Percentiles rank a stretch among this genome's conserved stretches.
These are phyloP conservation scores for Hypoxylon subgilvum DNA, from an alignment of 495 filamentous ascomycete species.

Conservation along the genomic window DNA sequence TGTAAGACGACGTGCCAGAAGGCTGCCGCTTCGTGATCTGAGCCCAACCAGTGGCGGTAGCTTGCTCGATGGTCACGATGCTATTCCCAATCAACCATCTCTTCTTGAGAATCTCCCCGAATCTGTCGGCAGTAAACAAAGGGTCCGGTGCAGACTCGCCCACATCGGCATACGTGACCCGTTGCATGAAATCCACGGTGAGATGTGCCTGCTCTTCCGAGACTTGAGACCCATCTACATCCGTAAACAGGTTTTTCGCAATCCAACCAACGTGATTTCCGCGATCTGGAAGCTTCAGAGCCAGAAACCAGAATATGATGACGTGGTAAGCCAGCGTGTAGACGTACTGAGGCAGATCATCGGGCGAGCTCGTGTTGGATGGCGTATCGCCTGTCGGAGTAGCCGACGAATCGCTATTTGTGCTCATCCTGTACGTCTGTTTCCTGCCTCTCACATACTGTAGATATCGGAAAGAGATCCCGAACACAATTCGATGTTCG, in stretches of 20 bases:
- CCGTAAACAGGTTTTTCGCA: constrained; percentile 79
- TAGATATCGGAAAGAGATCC: constrained; percentile 90
- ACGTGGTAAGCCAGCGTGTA: constrained; percentile 92
- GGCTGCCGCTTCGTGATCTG: constrained; percentile 84
- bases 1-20: constrained; percentile 80
- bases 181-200: constrained; percentile 94
- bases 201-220: constrained; percentile 93
- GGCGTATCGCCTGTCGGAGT: constrained; percentile 34
- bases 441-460: constrained; percentile 66
- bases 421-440: constrained; percentile 46
- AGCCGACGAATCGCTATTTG: constrained; percentile 31
- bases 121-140: constrained; percentile 63
- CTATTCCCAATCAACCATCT: constrained; percentile 89
- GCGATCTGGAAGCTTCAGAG: constrained; percentile 81
- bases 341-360: constrained; percentile 86
- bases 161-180: constrained; percentile 83
- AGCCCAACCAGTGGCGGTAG: constrained; percentile 72
- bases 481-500: constrained; percentile 90
- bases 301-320: constrained; percentile 95
- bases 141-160: constrained; percentile 72
- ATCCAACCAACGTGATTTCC: constrained; percentile 88
- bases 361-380: constrained; percentile 49
- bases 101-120: constrained; percentile 73
- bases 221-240: constrained; percentile 72
- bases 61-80: constrained; percentile 84